Evolutionary conservation across 129 eudicot species (phyloP), one percentile per base, ranked within the genome.

Genomic region (Tanacetum coccineum): DNA sequence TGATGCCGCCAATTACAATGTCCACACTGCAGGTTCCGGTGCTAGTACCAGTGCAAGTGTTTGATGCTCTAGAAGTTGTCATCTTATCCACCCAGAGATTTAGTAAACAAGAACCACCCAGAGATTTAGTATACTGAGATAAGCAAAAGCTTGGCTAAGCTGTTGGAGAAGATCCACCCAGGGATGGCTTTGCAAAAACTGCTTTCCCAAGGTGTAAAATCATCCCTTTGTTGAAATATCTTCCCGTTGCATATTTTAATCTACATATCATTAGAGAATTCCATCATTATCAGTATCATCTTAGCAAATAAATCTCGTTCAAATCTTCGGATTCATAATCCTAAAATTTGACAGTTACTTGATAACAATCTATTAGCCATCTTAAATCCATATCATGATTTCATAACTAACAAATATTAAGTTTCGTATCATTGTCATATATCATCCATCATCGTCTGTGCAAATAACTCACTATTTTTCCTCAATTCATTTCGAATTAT

Each of bases 131-230:
- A 19, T 56, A 75, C 83, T 72, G 60, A 88, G 97, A 78, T 89
- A 89, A 54, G 97, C 87, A 67, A 94, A 94, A 61, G 99, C 99
- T 94, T 89, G 99, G 79, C 99, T 94, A 67, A 82, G 90, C 79
- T 85, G 97, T 71, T 94, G 99, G 77, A 94, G 90, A 78, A 94
- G 99, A 87, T 94, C 99, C 75, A 94, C 93, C 65, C 89, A 77
- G 74, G 95, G 84, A 78, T 94, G 97, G 84, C 93, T 86, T 74
- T 76, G 87, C 74, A 94, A 62, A 71, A 72, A 81, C 66, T 84
- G 99, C 81, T 94, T 94, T 45, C 99, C 99, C 73, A 79, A 68
- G 72, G 95, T 86, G 76, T 94, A 89, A 77, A 94, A n/a, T n/a
- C n/a, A 94, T 19, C 99, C 99, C 73, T 94, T 87, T 19, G 47